Evolutionary conservation across 164 flowering plant species (phyloP).

Genomic region (Vitis vinifera): DNA sequence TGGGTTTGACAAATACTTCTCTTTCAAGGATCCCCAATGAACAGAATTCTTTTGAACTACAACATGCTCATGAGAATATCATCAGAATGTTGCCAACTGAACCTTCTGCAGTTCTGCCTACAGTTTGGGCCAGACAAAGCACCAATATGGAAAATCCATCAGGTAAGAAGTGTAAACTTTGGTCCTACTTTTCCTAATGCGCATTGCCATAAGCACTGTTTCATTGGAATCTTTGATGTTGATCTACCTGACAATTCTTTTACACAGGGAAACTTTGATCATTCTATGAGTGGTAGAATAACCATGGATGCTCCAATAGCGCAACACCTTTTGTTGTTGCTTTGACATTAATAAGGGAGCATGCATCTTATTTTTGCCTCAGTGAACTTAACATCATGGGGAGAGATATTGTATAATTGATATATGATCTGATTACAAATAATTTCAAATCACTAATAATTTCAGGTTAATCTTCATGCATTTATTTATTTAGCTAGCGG

Average conservation of each 20-base stretch:
- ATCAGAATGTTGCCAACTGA: neutral
- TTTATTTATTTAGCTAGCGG: too few relatives aligned
- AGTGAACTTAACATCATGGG: too few relatives aligned
- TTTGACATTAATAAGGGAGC: too few relatives aligned
- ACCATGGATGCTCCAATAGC: too few relatives aligned
- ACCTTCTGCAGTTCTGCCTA: slow-evolving; percentile 2
- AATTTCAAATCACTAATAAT: too few relatives aligned
- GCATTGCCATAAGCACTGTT: neutral
- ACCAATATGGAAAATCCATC: neutral
- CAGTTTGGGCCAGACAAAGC: neutral
- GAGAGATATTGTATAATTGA: too few relatives aligned
- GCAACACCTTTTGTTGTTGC: too few relatives aligned
- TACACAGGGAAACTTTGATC: neutral
- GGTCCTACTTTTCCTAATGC: neutral
- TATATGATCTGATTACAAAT: too few relatives aligned
- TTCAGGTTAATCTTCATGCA: too few relatives aligned
- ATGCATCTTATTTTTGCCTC: too few relatives aligned
- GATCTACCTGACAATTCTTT: neutral
- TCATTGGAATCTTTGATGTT: neutral
- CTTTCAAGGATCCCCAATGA: neutral
- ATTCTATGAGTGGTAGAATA: neutral
- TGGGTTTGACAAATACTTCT: neutral
- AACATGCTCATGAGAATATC: slow-evolving; percentile 1
- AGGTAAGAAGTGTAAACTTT: slow-evolving; percentile 2
- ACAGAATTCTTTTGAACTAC: neutral